Evolutionary conservation across 2,329 filamentous ascomycete species (phyloP).

Genomic region (Calonectria fujianensis): DNA sequence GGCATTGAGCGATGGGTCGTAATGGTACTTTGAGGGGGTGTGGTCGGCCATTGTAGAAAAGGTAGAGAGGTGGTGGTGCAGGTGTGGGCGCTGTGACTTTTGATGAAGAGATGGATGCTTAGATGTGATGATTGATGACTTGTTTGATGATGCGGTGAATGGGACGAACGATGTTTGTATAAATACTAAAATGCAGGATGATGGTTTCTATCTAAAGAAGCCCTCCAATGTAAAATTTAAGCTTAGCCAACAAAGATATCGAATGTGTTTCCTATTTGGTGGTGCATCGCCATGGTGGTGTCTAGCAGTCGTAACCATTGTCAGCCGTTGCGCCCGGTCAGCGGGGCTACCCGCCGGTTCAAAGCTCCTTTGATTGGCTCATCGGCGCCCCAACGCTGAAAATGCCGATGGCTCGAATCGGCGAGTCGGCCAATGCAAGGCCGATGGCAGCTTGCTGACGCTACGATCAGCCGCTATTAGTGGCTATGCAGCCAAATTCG

Average conservation of each 20-base stretch:
- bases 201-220: background rate
- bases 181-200: background rate
- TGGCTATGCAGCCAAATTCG: background rate
- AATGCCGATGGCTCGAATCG: slow-evolving; percentile 3
- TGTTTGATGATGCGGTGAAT: background rate
- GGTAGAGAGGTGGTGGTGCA: no score
- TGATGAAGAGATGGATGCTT: background rate
- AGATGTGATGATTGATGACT: background rate
- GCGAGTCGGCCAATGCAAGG: background rate
- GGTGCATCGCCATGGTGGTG: background rate
- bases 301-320: background rate
- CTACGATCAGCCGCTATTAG: background rate
- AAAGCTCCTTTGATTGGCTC: background rate
- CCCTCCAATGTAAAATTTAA: slow-evolving; percentile 10
- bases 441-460: background rate
- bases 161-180: background rate
- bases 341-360: no score
- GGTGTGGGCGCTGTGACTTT: background rate
- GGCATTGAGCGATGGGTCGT: slow-evolving; percentile 7
- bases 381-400: background rate
- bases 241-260: background rate
- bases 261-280: slow-evolving; percentile 17
- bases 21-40: slow-evolving; percentile 22
- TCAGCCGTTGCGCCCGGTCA: background rate
- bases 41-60: background rate